phyloP scores from a whole-genome alignment of 805 yeast species.

The Lipomyces starkeyi region DNA sequence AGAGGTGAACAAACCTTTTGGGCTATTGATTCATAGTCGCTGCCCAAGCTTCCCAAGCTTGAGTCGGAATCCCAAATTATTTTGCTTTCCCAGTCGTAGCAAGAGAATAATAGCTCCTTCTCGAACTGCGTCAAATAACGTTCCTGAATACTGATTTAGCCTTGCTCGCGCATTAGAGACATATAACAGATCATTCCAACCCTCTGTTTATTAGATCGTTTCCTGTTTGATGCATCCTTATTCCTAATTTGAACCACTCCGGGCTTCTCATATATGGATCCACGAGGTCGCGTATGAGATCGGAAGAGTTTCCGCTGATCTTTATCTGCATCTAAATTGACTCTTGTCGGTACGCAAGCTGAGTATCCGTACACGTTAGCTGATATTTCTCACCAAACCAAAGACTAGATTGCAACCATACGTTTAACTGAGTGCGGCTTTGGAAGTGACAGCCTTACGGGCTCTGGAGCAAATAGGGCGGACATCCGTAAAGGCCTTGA shows the following conservation, averaged over 20 bases:
- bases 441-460: constrained; percentile 59
- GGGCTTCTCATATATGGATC: constrained; percentile 29
- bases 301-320: constrained; percentile 57
- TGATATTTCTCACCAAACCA: neutral
- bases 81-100: constrained; percentile 38
- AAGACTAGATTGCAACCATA: neutral
- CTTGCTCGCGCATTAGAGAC: constrained; percentile 1
- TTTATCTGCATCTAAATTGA: constrained; percentile 63
- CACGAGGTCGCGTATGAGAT: constrained; percentile 23
- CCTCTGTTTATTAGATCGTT: constrained; percentile 17
- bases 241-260: constrained; percentile 22
- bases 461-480: constrained; percentile 64
- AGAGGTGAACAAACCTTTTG: neutral
- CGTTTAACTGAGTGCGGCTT: constrained; percentile 50
- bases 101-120: constrained; percentile 33
- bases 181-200: neutral
- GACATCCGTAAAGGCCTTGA: constrained; percentile 27
- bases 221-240: constrained; percentile 2
- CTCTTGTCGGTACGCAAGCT: constrained; percentile 58
- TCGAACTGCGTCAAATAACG: constrained; percentile 22
- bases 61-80: constrained; percentile 34
- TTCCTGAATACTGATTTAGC: neutral
- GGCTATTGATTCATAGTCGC: neutral
- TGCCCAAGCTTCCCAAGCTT: constrained; percentile 14
- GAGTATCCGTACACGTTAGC: neutral